Conservation (phyloP, 1,284 basidiomycete species). For the Leccinum angustisporum region DNA sequence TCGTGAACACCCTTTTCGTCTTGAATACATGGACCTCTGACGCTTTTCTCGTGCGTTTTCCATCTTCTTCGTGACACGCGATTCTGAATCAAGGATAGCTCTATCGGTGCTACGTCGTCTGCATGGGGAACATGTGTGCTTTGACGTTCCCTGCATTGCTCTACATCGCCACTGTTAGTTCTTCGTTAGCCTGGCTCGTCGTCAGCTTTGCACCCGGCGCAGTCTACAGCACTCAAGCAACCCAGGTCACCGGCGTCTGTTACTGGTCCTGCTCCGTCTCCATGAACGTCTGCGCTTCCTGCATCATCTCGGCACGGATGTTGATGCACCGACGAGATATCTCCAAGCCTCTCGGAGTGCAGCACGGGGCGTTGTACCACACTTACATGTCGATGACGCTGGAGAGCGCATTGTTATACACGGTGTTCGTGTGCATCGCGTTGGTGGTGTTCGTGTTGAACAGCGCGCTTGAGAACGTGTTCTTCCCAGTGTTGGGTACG, state of each 20-base stretch:
- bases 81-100: constrained; percentile 14
- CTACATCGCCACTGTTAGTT: constrained; percentile 19
- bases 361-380: constrained; percentile 21
- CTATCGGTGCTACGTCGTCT: constrained; percentile 29
- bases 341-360: constrained; percentile 6
- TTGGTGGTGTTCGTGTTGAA: constrained; percentile 18
- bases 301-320: constrained; percentile 19
- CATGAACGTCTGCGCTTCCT: constrained; percentile 17
- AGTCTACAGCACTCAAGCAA: constrained; percentile 10
- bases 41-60: constrained; percentile 23
- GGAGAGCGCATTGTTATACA: constrained; percentile 26
- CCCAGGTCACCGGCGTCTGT: constrained; percentile 16
- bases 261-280: constrained; percentile 21
- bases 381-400: constrained; percentile 27
- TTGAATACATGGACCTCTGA: constrained; percentile 27
- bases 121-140: constrained; percentile 6
- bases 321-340: constrained; percentile 17
- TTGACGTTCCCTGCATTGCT: constrained; percentile 6
- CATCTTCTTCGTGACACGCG: neutral
- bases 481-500: constrained; percentile 21
- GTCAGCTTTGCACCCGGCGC: constrained; percentile 11
- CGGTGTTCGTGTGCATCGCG: constrained; percentile 12
- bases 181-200: constrained; percentile 19
- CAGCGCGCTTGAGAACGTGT: constrained; percentile 19
- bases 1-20: constrained; percentile 16